Conservation (phyloP, 495 filamentous ascomycete genomes). For the Symbiotaphrina buchneri region DNA sequence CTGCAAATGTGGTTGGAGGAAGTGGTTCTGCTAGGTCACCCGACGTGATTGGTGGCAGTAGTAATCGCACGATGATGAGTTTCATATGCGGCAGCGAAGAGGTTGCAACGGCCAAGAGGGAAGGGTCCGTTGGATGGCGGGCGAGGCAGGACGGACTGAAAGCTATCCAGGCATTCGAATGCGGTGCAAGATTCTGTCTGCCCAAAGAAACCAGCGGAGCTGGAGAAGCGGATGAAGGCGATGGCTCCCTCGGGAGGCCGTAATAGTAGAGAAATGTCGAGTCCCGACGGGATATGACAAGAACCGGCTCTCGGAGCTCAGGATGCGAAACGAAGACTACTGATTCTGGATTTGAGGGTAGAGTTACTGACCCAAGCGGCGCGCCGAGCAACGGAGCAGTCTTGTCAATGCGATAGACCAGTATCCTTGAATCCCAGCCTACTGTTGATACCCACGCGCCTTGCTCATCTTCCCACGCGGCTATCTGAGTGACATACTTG, state of each 20-base stretch:
- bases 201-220: conserved; percentile 20
- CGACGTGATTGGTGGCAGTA: conserved; percentile 18
- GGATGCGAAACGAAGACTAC: conserved; percentile 29
- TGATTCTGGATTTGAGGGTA: conserved; percentile 38
- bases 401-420: conserved; percentile 20
- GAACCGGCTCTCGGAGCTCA: conserved; percentile 17
- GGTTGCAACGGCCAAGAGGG: conserved; percentile 36
- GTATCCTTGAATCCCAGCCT: conserved; percentile 39
- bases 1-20: conserved; percentile 18
- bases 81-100: conserved; percentile 42
- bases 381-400: conserved; percentile 9
- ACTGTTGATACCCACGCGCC: conserved; percentile 32
- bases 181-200: conserved; percentile 37
- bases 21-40: conserved; percentile 1
- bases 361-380: conserved; percentile 22
- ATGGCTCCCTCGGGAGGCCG: conserved; percentile 10
- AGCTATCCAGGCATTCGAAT: conserved; percentile 38
- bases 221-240: neutral
- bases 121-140: conserved; percentile 27
- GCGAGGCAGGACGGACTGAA: conserved; percentile 39
- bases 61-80: conserved; percentile 34
- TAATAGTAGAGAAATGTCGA: conserved; percentile 41
- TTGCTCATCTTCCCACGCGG: conserved; percentile 14
- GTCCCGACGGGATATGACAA: conserved; percentile 35
- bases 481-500: conserved; percentile 38